Conservation (phyloP, 495 filamentous ascomycete genomes). For the Aspergillus cavernicola region DNA sequence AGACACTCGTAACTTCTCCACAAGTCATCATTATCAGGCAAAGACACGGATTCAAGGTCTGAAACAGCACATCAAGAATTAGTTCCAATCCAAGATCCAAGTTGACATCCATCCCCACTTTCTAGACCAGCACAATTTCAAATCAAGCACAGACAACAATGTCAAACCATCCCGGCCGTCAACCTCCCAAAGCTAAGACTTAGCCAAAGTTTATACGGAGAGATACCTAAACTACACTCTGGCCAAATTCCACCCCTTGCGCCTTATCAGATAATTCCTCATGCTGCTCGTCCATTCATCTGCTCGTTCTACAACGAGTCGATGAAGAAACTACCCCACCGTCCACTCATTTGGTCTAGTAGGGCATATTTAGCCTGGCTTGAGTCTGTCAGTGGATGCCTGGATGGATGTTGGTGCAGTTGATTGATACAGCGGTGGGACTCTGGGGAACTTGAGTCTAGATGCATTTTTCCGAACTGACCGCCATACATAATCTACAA, state of each 20-base stretch:
- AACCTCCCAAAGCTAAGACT: neutral
- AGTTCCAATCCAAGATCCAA: neutral
- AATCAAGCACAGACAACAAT: neutral
- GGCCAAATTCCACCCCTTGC: conserved; percentile 5
- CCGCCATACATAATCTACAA: no score
- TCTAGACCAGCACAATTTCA: neutral
- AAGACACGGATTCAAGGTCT: no score
- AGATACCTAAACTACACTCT: no score
- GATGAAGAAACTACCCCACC: neutral
- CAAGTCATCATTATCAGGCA: neutral
- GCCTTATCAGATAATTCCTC: neutral
- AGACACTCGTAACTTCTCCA: neutral
- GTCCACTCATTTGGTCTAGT: neutral
- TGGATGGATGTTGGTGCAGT: no score
- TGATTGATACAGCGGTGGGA: no score
- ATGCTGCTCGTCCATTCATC: neutral
- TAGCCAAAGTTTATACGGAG: neutral
- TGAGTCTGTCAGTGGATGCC: no score
- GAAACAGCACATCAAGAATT: no score
- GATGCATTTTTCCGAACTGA: no score
- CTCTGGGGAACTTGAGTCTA: no score
- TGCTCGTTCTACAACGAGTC: neutral
- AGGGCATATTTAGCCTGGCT: no score
- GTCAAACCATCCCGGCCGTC: neutral
- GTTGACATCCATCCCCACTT: neutral